These are phyloP conservation scores for Sphaerosporella brunnea DNA, from an alignment of 495 filamentous ascomycete species.

Conservation along the genomic window DNA sequence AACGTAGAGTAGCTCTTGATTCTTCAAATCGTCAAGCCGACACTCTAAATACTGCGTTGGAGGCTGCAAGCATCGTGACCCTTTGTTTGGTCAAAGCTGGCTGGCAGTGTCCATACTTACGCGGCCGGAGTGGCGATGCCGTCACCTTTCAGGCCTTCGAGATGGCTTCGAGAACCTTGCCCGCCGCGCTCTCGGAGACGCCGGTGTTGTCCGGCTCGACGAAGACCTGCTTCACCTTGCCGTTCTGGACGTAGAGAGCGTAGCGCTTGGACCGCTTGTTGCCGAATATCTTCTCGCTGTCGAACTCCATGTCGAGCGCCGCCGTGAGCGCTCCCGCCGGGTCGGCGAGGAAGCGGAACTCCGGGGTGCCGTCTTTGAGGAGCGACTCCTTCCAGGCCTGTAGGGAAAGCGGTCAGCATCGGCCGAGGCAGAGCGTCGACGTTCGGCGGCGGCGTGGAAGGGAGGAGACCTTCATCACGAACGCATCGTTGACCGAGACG, in stretches of 20 bases:
- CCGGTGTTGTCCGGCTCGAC: conserved; percentile 93
- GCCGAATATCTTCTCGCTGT: conserved; percentile 69
- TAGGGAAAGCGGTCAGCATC: not conserved
- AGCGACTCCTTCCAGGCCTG: conserved; percentile 17
- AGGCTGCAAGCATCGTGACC: too few relatives aligned
- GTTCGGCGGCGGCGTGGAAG: not conserved
- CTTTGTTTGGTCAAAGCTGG: too few relatives aligned
- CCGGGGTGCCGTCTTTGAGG: not conserved
- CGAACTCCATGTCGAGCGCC: conserved; percentile 68
- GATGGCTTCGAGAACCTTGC: conserved; percentile 9
- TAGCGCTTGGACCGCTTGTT: conserved; percentile 76
- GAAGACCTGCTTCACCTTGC: conserved; percentile 55
- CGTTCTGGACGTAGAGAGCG: conserved; percentile 58
- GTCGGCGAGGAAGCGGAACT: conserved; percentile 76
- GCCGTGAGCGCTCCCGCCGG: conserved; percentile 67
- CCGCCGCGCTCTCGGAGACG: conserved; percentile 41
- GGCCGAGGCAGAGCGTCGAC: not conserved
- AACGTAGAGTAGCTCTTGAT: too few relatives aligned
- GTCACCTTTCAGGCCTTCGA: too few relatives aligned
- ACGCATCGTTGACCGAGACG: conserved; percentile 83
- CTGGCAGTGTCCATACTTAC: too few relatives aligned
- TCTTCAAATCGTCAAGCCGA: too few relatives aligned
- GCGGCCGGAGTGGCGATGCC: too few relatives aligned
- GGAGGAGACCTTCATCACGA: conserved; percentile 49
- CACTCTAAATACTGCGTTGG: too few relatives aligned